phyloP scores from a whole-genome alignment of 2,329 filamentous ascomycete genomes.

The Pestalotiopsis sp. region DNA sequence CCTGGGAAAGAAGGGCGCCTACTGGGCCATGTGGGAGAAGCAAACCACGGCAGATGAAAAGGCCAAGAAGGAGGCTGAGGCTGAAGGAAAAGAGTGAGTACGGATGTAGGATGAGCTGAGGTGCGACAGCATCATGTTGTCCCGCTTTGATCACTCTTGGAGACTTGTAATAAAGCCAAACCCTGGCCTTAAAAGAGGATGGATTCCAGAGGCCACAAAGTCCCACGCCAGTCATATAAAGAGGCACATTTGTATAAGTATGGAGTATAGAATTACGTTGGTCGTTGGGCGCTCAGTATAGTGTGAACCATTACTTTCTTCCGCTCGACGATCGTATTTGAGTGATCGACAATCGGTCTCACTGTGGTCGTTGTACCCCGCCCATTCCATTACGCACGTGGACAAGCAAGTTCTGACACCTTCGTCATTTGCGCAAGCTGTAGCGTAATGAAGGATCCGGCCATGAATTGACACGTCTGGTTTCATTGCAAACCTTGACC shows the following conservation, averaged over 20 bases:
- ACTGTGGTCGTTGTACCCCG: neutral
- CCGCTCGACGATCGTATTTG: too few relatives aligned
- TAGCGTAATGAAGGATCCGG: neutral
- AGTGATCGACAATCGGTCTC: too few relatives aligned
- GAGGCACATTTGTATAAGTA: too few relatives aligned
- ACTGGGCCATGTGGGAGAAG: constrained; percentile 56
- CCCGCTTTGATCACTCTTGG: too few relatives aligned
- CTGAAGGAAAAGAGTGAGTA: neutral
- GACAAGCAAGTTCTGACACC: neutral
- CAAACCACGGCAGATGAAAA: constrained; percentile 47
- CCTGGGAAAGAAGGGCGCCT: constrained; percentile 46
- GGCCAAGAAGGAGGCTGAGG: constrained; percentile 30
- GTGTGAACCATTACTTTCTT: too few relatives aligned
- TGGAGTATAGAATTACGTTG: too few relatives aligned
- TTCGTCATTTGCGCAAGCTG: neutral
- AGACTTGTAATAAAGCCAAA: too few relatives aligned
- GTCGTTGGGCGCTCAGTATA: too few relatives aligned
- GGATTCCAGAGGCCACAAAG: too few relatives aligned
- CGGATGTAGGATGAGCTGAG: neutral
- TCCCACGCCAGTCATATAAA: too few relatives aligned
- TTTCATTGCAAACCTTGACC: neutral
- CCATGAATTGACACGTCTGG: neutral
- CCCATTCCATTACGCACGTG: neutral
- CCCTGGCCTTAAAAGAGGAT: too few relatives aligned
- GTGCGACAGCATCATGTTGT: too few relatives aligned